Evolutionary conservation across 139 green algal genomes (phyloP).

Genomic region (Tetradesmus lagerheimii): DNA sequence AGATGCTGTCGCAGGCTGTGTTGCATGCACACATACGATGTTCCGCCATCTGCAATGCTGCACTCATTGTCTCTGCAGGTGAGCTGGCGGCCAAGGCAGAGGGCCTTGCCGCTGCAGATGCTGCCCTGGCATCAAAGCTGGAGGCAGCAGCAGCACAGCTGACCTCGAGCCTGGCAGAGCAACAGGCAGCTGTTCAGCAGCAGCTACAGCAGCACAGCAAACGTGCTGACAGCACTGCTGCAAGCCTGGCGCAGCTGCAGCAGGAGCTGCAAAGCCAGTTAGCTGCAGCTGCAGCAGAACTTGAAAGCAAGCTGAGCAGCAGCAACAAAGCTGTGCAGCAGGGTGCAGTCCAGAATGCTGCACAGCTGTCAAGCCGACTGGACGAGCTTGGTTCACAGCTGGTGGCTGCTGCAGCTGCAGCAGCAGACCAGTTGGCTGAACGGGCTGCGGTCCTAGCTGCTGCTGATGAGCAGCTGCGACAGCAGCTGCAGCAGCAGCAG

Average conservation of each 20-base stretch:
- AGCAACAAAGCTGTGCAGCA: not conserved
- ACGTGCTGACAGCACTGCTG: not conserved
- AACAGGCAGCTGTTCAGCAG: slow-evolving; percentile 1
- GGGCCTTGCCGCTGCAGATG: slow-evolving; percentile 15
- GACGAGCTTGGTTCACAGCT: slow-evolving; percentile 16
- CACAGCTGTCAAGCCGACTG: not conserved
- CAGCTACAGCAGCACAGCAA: not conserved
- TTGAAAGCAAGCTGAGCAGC: not conserved
- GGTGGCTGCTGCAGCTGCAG: not conserved
- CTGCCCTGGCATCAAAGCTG: not conserved
- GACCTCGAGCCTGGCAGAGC: not conserved
- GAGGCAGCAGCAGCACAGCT: not conserved
- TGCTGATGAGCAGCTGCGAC: slow-evolving; percentile 9
- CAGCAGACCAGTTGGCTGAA: slow-evolving; percentile 21
- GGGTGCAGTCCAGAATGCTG: slow-evolving; percentile 21
- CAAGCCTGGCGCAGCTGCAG: not conserved
- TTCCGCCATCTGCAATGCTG: not conserved
- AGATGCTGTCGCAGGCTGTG: no score
- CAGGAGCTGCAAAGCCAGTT: not conserved
- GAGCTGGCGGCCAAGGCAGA: not conserved
- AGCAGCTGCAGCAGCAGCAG: not conserved
- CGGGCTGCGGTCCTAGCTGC: slow-evolving; percentile 7
- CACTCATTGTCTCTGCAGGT: not conserved
- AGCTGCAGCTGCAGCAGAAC: not conserved
- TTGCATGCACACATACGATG: not conserved